Evolutionary conservation across 2,329 filamentous ascomycete species (phyloP).

Genomic region (Aquanectria penicillioides): DNA sequence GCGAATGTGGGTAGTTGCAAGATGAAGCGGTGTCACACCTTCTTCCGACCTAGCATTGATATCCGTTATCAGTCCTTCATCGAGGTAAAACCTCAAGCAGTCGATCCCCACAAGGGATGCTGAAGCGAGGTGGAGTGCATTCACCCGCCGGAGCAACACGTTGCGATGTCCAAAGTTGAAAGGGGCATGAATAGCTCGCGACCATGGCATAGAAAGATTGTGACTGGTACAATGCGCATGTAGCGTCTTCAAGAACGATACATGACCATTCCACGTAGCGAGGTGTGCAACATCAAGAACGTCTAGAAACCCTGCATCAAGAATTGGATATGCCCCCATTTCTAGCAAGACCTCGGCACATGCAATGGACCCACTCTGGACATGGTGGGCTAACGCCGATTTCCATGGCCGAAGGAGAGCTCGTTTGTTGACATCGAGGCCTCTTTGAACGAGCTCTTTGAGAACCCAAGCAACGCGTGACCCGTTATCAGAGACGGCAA

Average conservation of each 20-base stretch:
- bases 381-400: neutral
- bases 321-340: neutral
- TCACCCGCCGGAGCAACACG: neutral
- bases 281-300: neutral
- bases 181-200: neutral
- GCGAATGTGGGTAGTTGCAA: neutral
- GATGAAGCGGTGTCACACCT: slow-evolving; percentile 8
- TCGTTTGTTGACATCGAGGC: neutral
- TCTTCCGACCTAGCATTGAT: neutral
- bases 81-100: neutral
- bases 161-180: too few relatives aligned
- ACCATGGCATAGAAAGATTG: neutral
- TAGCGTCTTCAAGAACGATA: neutral
- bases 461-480: neutral
- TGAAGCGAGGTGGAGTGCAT: neutral
- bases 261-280: neutral
- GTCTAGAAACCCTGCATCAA: neutral
- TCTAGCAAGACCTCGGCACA: neutral
- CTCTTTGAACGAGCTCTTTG: slow-evolving; percentile 4
- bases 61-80: neutral
- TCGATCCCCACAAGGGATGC: neutral
- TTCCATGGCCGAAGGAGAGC: rapidly evolving
- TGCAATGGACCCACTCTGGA: neutral
- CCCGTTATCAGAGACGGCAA: neutral
- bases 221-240: neutral